Percentiles rank a stretch among this genome's conserved stretches.
These are phyloP conservation scores for Sordaria brevicollis DNA, from an alignment of 495 filamentous ascomycete genomes.

Conservation along the genomic window DNA sequence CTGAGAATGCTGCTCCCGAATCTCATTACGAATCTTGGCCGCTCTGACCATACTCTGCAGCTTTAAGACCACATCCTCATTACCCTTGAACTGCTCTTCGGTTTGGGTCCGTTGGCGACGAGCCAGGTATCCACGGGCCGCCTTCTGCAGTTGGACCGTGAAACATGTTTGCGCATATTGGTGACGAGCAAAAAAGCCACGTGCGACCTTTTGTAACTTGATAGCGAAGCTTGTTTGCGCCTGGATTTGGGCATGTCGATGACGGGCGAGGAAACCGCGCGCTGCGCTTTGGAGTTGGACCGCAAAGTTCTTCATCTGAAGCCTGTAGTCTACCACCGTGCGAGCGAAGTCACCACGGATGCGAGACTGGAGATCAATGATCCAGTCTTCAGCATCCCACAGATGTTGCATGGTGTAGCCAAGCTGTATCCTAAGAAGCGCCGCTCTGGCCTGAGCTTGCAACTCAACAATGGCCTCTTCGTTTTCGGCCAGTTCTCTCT, in stretches of 20 bases:
- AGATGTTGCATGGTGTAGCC: conserved; percentile 76
- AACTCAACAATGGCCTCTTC: conserved; percentile 64
- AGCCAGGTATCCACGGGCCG: conserved; percentile 67
- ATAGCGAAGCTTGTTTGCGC: conserved; percentile 53
- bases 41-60: conserved; percentile 82
- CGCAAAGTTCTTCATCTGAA: conserved; percentile 71
- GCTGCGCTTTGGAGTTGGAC: conserved; percentile 65
- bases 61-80: conserved; percentile 59
- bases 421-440: conserved; percentile 63
- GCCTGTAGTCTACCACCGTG: conserved; percentile 66
- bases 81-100: conserved; percentile 58
- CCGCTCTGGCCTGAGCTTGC: conserved; percentile 80
- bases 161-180: conserved; percentile 45
- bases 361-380: conserved; percentile 73
- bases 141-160: conserved; percentile 65
- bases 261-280: conserved; percentile 69
- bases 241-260: conserved; percentile 48
- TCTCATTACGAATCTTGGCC: conserved; percentile 58
- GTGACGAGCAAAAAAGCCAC: conserved; percentile 69
- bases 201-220: conserved; percentile 63
- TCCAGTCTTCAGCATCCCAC: conserved; percentile 76
- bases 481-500: conserved; percentile 70
- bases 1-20: conserved; percentile 51
- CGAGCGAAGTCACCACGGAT: conserved; percentile 62
- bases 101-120: conserved; percentile 51